Percentiles rank a stretch among this genome's conserved stretches.
Evolutionary conservation across 139 green algal genomes (phyloP).

Genomic region (Chlamydomonas incerta): DNA sequence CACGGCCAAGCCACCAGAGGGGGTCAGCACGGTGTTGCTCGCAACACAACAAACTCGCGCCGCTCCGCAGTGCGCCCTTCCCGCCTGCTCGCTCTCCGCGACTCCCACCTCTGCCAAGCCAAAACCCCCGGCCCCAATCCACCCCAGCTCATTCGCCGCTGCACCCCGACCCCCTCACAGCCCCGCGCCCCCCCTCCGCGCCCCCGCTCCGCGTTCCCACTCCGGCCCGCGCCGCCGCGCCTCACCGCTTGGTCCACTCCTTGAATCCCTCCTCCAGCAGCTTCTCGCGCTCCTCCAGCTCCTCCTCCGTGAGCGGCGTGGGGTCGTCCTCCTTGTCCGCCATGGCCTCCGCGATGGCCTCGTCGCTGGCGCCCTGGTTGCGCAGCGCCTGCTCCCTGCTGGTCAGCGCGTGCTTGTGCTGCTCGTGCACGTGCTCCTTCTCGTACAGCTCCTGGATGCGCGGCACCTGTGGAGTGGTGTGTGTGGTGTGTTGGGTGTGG

Average conservation of each 20-base stretch:
- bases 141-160: too few relatives aligned
- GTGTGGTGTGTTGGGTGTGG: too few relatives aligned
- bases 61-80: too few relatives aligned
- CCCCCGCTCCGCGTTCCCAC: too few relatives aligned
- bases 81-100: too few relatives aligned
- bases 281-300: conserved; percentile 71
- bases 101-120: too few relatives aligned
- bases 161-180: too few relatives aligned
- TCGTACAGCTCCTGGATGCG: conserved; percentile 89
- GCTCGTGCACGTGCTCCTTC: conserved; percentile 85
- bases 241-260: conserved; percentile 83
- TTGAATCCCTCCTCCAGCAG: conserved; percentile 88
- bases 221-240: not conserved
- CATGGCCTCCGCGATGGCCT: conserved; percentile 67
- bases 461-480: conserved; percentile 49
- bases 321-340: conserved; percentile 79
- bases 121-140: too few relatives aligned
- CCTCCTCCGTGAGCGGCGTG: conserved; percentile 90
- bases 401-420: conserved; percentile 70
- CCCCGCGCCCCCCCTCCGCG: too few relatives aligned
- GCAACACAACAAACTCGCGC: too few relatives aligned
- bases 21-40: too few relatives aligned
- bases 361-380: conserved; percentile 76
- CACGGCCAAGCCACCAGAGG: too few relatives aligned
- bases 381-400: conserved; percentile 64